These are phyloP conservation scores for Blastobotrys parvus DNA, from an alignment of 805 yeast species.

Conservation along the genomic window DNA sequence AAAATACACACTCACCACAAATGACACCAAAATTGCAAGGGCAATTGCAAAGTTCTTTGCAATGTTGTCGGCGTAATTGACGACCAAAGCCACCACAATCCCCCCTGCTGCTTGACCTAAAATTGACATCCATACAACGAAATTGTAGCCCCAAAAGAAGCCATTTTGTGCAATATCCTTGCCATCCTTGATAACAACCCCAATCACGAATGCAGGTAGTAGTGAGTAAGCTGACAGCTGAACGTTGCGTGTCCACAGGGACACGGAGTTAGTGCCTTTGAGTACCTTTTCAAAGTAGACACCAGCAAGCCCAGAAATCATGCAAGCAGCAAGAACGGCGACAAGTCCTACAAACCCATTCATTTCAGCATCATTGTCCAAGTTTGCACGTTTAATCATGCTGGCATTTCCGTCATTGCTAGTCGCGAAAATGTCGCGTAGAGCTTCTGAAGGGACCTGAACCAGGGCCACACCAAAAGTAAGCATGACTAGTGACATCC, in stretches of 20 bases:
- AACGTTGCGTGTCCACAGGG: constrained; percentile 34
- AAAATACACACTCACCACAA: constrained; percentile 29
- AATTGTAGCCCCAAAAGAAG: constrained; percentile 33
- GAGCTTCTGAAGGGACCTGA: constrained; percentile 28
- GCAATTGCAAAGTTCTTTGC: constrained; percentile 36
- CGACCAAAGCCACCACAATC: constrained; percentile 34
- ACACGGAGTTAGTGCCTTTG: constrained; percentile 29
- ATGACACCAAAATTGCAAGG: constrained; percentile 32
- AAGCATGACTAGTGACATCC: constrained; percentile 31
- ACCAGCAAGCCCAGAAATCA: constrained; percentile 35
- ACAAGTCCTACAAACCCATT: constrained; percentile 26
- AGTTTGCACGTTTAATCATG: background rate
- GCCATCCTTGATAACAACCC: constrained; percentile 31
- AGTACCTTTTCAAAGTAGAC: constrained; percentile 36
- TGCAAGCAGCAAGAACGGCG: constrained; percentile 32
- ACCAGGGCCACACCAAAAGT: constrained; percentile 34
- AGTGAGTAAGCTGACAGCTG: constrained; percentile 33
- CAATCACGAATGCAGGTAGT: constrained; percentile 32
- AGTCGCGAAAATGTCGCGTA: constrained; percentile 3
- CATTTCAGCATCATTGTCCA: constrained; percentile 14
- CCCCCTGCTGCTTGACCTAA: constrained; percentile 35
- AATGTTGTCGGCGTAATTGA: constrained; percentile 36
- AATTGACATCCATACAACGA: constrained; percentile 32
- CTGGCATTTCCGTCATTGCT: constrained; percentile 3
- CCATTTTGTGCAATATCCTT: constrained; percentile 27